Evolutionary conservation across 306 rosid species (phyloP), one percentile per base, ranked within the genome.

Genomic region (Rosa multiflora): DNA sequence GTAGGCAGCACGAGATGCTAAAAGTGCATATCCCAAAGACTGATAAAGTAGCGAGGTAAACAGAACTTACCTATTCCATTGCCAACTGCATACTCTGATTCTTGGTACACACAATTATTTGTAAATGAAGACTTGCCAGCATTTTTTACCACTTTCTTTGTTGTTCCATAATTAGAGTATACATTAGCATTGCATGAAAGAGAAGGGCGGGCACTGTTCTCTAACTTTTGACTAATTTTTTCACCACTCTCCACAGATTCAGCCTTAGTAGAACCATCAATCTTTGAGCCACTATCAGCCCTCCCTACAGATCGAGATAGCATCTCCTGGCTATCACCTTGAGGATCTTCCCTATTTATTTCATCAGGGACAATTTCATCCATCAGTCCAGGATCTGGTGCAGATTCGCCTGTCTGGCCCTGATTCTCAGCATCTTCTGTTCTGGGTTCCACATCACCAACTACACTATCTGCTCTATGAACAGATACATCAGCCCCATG

Each of bases 181-280:
- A 87, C 83, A 63, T 82, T 83, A 67, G 87, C 96, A 85, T 93
- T 89, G 89, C 94, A 86, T 72, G 97, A 92, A 74, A 72, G 91
- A 75, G 96, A 92, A 70, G 94, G 97, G 51, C 67, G 90, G 44
- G 91, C 73, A 78, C 82, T 89, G 80, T 85, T 87, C 72, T 85
- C 94, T 35, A 85, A 79, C 88, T 90, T 96, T 79, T 81, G 91
- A 87, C 99, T 82, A 48, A 87, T 90, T 86, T 96, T 96, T 87
- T 92, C 96, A 64, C 97, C 96, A 82, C 99, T 96, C 88, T 91
- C 99, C 82, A 88, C 96, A 72, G 99, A 96, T 79, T 96, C 99
- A 69, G 95, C 97, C 88, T 96, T 93, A 13, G 99, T 83, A 78
- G 94, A 91, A 71, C 97, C 93, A 84, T 90, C 96, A 82, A 96